Evolutionary conservation across 805 yeast species (phyloP).

Genomic region (Ogataea philodendri): DNA sequence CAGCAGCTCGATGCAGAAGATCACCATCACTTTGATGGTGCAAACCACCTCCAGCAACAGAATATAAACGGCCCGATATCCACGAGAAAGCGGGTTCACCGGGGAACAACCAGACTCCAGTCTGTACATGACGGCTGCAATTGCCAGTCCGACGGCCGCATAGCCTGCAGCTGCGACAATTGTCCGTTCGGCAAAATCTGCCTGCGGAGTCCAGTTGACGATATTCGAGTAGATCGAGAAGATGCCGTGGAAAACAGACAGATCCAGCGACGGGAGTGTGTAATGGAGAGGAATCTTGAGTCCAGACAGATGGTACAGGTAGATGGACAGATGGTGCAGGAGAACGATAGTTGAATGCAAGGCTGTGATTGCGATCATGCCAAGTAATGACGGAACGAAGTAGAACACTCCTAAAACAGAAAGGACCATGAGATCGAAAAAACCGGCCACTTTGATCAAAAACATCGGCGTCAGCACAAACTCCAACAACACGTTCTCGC

Average conservation of each 20-base stretch:
- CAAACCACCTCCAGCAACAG: constrained; percentile 53
- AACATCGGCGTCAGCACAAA: constrained; percentile 16
- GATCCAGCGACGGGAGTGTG: not conserved
- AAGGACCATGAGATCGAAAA: constrained; percentile 23
- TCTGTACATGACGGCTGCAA: constrained; percentile 22
- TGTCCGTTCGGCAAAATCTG: constrained; percentile 19
- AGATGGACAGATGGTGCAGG: not conserved
- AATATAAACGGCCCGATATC: constrained; percentile 50
- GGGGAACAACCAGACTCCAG: constrained; percentile 34
- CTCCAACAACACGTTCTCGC: constrained; percentile 16
- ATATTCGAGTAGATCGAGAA: constrained; percentile 20
- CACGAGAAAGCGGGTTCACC: constrained; percentile 47
- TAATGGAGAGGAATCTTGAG: not conserved
- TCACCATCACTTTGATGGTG: constrained; percentile 69
- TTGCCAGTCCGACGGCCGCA: constrained; percentile 5
- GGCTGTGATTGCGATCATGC: constrained; percentile 22
- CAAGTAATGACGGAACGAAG: constrained; percentile 26
- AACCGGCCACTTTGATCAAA: constrained; percentile 21
- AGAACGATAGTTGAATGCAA: constrained; percentile 10
- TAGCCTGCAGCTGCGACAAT: constrained; percentile 24
- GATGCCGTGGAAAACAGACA: constrained; percentile 11
- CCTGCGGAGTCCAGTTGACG: constrained; percentile 25
- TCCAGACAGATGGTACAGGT: not conserved
- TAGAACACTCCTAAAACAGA: constrained; percentile 25
- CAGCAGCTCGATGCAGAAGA: constrained; percentile 77